Percentiles rank a stretch among this genome's conserved stretches.
These are phyloP conservation scores for Solanum ossicruentum DNA, from an alignment of 257 asterid species.

Conservation along the genomic window DNA sequence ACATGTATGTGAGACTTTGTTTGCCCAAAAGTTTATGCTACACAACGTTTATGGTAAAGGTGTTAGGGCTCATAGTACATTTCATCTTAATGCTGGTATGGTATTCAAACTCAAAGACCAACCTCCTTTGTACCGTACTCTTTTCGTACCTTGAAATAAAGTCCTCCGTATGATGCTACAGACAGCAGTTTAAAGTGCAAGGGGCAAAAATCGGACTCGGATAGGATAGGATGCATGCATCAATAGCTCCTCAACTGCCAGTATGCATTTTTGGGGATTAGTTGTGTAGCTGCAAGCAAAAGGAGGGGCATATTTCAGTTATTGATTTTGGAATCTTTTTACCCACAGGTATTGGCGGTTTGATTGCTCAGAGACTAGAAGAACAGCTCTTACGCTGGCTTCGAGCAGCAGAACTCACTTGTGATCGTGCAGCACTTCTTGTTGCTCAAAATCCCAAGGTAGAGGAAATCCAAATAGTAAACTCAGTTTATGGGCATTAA, in stretches of 20 bases:
- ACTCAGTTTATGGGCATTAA: not conserved
- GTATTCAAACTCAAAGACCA: not conserved
- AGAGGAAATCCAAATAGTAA: conserved; percentile 2
- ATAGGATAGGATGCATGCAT: not conserved
- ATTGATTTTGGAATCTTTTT: not conserved
- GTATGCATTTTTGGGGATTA: not conserved
- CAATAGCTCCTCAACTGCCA: not conserved
- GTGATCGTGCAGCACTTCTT: conserved; percentile 94
- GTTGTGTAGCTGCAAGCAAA: not conserved
- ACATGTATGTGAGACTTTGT: not conserved
- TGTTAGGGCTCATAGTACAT: not conserved
- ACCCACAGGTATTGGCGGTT: conserved; percentile 61
- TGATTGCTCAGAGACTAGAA: conserved; percentile 83
- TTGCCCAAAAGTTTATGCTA: not conserved
- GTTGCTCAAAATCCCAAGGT: conserved; percentile 96
- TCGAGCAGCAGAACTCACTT: conserved; percentile 94
- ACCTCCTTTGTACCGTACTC: not conserved
- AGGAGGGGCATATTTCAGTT: not conserved
- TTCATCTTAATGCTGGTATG: not conserved
- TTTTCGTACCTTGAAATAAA: not conserved
- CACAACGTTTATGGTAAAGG: not conserved
- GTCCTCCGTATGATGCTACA: not conserved
- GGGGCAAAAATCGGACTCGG: not conserved
- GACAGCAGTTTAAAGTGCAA: not conserved
- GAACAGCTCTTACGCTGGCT: conserved; percentile 95